Base-by-base conservation (phyloP, 2,329 filamentous ascomycete genomes). In the Gyromitra esculenta region DNA sequence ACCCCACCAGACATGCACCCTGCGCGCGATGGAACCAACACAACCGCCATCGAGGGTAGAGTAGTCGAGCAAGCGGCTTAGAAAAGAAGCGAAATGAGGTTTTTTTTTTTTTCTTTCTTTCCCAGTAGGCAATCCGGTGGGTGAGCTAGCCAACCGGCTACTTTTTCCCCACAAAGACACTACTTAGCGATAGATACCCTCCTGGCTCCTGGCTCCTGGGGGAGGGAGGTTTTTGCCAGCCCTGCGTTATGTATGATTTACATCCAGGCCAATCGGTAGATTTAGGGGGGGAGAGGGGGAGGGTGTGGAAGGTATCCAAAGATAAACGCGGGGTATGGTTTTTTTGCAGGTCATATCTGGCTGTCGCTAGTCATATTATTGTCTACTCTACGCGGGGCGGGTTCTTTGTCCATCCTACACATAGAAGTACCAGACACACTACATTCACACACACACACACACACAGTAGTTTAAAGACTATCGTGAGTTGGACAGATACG, bases 191-290 rank as follows among this genome's bases (percentile, higher is more conserved):
- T n/a, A 41, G 13, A 35, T 7, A 59, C 31, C 15, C 37, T 31
- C 4, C 18, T 21, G 18, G 18, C 18, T 21, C 18, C 18, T 21
- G 18, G 18, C 18, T 9, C 18, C 48, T 7, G 18, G 48, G 4
- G 48, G 2, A 1, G 48, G 63, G 48, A 31, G 37, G 37, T n/a
- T 67, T 66, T 66, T 56, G 37, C 67, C 45, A 70, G 37, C 41
- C n/a, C n/a, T 21, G 25, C 64, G 25, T 31, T 41, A 13, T 15
- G n/a, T 41, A 54, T 6, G 54, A 60, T 63, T 62, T 52, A 39
- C 7, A 70, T 64, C 65, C 13, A 75, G 57, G 39, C 66, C 65
- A 75, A 75, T 75, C 72, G 72, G 72, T 56, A 71, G 54, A 70
- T 75, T 75, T n/a, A 31, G 25, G 25, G 25, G 25, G 25, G 25